These are phyloP conservation scores for Aspergillus affinis DNA, from an alignment of 495 filamentous ascomycete species.

Conservation along the genomic window DNA sequence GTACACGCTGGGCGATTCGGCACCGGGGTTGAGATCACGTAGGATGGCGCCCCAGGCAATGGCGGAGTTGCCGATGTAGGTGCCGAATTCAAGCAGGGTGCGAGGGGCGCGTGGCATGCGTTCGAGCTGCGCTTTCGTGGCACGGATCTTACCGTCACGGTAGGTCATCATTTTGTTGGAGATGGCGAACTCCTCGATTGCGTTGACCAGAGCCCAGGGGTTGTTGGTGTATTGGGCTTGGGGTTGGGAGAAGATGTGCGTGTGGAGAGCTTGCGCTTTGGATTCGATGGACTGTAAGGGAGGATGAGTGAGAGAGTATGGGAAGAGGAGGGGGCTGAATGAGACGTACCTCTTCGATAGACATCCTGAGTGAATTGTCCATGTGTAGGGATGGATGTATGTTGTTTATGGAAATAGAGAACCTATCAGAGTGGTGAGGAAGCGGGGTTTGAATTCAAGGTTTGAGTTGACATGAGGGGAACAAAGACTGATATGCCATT, in stretches of 20 bases:
- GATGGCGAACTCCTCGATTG: constrained; percentile 24
- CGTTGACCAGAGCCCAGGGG: constrained; percentile 23
- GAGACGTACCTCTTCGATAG: background rate
- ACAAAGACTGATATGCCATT: background rate
- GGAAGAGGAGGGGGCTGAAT: background rate
- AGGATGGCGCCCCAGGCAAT: constrained; percentile 32
- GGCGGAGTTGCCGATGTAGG: constrained; percentile 34
- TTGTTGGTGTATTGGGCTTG: constrained; percentile 20
- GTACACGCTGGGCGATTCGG: constrained; percentile 22
- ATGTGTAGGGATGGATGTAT: background rate
- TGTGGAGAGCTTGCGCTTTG: constrained; percentile 15
- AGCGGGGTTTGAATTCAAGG: background rate
- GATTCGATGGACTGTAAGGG: background rate
- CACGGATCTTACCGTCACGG: constrained; percentile 17
- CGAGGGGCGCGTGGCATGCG: constrained; percentile 22
- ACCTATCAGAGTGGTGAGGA: background rate
- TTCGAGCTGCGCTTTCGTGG: constrained; percentile 14
- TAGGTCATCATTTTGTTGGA: constrained; percentile 30
- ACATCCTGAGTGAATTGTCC: background rate
- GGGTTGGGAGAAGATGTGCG: constrained; percentile 26
- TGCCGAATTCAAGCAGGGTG: constrained; percentile 34
- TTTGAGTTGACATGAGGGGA: background rate
- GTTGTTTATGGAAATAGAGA: background rate
- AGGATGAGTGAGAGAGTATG: background rate
- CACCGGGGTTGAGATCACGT: constrained; percentile 23